Evolutionary conservation across 305 asterid species (phyloP).

Genomic region (Fraxinus albicans): DNA sequence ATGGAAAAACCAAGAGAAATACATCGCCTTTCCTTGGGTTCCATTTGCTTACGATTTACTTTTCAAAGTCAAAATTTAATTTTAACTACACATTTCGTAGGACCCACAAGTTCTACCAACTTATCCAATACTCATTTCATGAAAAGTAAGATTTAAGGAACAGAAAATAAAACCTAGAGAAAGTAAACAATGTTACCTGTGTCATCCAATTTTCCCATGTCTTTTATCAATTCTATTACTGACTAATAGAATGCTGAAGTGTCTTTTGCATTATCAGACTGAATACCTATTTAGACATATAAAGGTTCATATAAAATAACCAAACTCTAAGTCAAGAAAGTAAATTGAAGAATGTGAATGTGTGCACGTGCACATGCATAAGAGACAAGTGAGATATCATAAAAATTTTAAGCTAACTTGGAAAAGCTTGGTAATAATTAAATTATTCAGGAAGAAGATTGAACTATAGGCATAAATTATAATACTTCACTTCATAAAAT

Average conservation of each 20-base stretch:
- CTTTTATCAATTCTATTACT: constrained; percentile 44
- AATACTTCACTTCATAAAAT: neutral
- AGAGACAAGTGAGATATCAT: constrained; percentile 1
- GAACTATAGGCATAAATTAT: constrained; percentile 13
- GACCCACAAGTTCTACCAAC: no score
- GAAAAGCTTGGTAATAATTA: neutral
- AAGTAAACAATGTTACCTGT: constrained; percentile 43
- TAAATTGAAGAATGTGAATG: neutral
- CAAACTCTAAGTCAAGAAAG: constrained; percentile 19
- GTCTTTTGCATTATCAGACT: constrained; percentile 51
- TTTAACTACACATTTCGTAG: no score
- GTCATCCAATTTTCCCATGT: constrained; percentile 42
- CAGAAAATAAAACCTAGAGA: no score
- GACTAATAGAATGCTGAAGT: constrained; percentile 46
- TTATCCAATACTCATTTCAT: no score
- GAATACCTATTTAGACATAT: constrained; percentile 41
- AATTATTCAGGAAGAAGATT: constrained; percentile 13
- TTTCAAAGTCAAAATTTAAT: no score
- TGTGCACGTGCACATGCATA: neutral
- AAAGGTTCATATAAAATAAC: constrained; percentile 11
- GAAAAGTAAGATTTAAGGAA: no score
- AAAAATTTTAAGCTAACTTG: neutral
- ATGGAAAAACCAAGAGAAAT: constrained; percentile 20
- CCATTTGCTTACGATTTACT: no score
- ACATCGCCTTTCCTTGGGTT: neutral